phyloP scores from a whole-genome alignment of 1,284 basidiomycete genomes.

The Earliella scabrosa region DNA sequence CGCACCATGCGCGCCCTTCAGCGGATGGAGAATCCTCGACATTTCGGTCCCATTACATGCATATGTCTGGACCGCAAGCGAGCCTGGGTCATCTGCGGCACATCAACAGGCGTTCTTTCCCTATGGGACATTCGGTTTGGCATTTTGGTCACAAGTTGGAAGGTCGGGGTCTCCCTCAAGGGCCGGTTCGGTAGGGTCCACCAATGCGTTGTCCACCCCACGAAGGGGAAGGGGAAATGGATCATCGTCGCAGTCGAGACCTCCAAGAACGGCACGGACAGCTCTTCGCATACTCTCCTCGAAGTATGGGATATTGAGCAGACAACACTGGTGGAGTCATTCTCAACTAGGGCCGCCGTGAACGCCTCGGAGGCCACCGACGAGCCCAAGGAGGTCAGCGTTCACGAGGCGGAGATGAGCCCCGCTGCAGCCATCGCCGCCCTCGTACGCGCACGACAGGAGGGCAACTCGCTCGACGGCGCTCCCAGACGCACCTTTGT shows the following conservation, averaged over 20 bases:
- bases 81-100: slow-evolving; percentile 89
- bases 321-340: slow-evolving; percentile 68
- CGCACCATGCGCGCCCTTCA: slow-evolving; percentile 82
- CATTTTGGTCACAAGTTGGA: slow-evolving; percentile 88
- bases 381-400: slow-evolving; percentile 53
- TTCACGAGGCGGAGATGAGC: slow-evolving; percentile 59
- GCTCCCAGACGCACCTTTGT: slow-evolving; percentile 23
- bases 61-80: slow-evolving; percentile 83
- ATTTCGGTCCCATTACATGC: slow-evolving; percentile 86
- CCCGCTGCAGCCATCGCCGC: slow-evolving; percentile 71
- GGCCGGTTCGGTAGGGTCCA: slow-evolving; percentile 63
- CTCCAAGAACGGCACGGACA: slow-evolving; percentile 22
- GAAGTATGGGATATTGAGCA: slow-evolving; percentile 86
- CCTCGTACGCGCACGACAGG: slow-evolving; percentile 51
- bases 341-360: slow-evolving; percentile 49
- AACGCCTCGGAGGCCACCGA: slow-evolving; percentile 49
- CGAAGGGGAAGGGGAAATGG: slow-evolving; percentile 88
- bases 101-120: slow-evolving; percentile 80
- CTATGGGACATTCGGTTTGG: slow-evolving; percentile 97
- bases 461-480: slow-evolving; percentile 30
- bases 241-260: slow-evolving; percentile 80
- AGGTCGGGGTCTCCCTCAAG: slow-evolving; percentile 62
- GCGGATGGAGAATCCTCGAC: slow-evolving; percentile 82
- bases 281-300: slow-evolving; percentile 51
- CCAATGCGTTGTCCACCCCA: slow-evolving; percentile 81